Evolutionary conservation across 768 basidiomycete genomes (phyloP), one percentile per base, ranked within the genome.

Genomic region (Daedaleopsis nitida): DNA sequence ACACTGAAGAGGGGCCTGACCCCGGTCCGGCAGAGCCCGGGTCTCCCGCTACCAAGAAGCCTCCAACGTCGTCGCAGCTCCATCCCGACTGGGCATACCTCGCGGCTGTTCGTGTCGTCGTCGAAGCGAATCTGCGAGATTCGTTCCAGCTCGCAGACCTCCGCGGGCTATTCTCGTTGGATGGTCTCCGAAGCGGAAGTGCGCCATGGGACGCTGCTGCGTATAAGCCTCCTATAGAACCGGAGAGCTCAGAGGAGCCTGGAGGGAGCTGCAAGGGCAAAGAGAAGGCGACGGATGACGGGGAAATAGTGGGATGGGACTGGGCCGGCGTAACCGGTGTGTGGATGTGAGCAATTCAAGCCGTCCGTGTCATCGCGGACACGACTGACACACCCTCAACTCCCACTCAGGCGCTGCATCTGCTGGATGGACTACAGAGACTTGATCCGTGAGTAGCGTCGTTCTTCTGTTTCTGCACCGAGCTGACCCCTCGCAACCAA

Each of bases 371-470:
- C 4, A 43, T 4, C 24, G 12, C 19, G 12, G 16, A 14, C 43
- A 59, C 52, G 47, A 5, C 23, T 47, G 19, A 47, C 24, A n/a
- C 19, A n/a, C n/a, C n/a, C n/a, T n/a, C 23, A 10, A 24, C 21
- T 14, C 37, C 37, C 14, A 35, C 3, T 42, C 63, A 85, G 84
- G 59, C 81, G 84, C 13, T 80, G 80, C 52, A 77, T 86, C 7
- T 86, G 81, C 60, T 86, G 84, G 83, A 73, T 86, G 70, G 83
- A 84, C 63, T 86, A 86, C 65, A 76, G 77, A 42, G 83, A 85
- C 58, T 64, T 86, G 3, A 67, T 86, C 9, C 66, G 84, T 84
- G 65, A 69, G 83, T 75, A 4, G 10, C 19, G 1, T 37, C 21
- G 34, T 39, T 52, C 21, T 4, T 10, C 13, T 24, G 21, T 7